phyloP scores from a whole-genome alignment of 2,329 filamentous ascomycete species.

The Drechslerella coelobrocha region DNA sequence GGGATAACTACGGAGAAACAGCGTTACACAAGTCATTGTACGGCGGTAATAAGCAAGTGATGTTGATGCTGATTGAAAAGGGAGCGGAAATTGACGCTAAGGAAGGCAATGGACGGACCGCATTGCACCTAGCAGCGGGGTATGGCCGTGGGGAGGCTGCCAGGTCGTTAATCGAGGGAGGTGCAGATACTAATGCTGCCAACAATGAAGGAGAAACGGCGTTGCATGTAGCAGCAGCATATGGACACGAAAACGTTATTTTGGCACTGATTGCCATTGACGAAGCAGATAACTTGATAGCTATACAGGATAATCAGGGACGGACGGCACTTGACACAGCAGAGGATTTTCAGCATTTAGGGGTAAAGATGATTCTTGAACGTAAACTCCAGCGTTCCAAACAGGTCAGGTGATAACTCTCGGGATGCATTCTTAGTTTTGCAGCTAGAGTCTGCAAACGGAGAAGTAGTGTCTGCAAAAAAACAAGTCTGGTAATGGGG shows the following conservation, averaged over 20 bases:
- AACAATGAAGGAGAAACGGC: conserved; percentile 15
- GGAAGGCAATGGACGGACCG: conserved; percentile 12
- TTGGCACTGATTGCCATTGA: too few species aligned
- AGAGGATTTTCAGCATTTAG: too few species aligned
- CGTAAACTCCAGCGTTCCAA: too few species aligned
- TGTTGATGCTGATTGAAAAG: neutral
- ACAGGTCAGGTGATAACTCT: too few species aligned
- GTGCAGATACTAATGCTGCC: conserved; percentile 2
- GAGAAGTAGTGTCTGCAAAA: too few species aligned
- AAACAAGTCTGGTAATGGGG: too few species aligned
- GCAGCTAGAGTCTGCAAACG: too few species aligned
- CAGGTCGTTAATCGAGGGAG: conserved; percentile 17
- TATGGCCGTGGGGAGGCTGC: conserved; percentile 15
- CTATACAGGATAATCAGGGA: too few species aligned
- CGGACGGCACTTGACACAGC: too few species aligned
- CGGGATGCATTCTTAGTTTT: too few species aligned
- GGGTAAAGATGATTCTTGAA: too few species aligned
- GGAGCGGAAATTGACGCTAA: neutral
- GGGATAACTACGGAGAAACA: conserved; percentile 25
- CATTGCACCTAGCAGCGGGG: conserved; percentile 21
- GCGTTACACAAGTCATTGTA: neutral
- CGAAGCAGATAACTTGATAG: too few species aligned
- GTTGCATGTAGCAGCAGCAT: neutral
- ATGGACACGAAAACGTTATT: neutral
- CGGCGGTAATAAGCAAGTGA: neutral